A percentile compares a stretch with the other conserved stretches of the same genome.
phyloP scores from a whole-genome alignment of 257 asterid genomes.

The Ocimum tenuiflorum region DNA sequence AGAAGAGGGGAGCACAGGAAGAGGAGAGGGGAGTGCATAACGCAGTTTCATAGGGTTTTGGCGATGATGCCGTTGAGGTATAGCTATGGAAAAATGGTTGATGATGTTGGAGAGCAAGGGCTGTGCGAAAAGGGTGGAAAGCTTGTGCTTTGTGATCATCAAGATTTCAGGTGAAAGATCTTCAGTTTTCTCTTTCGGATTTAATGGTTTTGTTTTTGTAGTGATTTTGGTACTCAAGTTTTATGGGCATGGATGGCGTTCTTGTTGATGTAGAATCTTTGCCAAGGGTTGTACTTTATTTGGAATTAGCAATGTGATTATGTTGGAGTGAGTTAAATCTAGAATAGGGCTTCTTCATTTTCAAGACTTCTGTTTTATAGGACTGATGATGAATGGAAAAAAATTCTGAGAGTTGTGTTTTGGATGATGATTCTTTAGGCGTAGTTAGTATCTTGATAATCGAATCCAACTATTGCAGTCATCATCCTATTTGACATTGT shows the following conservation, averaged over 20 bases:
- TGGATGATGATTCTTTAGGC: too few relatives aligned
- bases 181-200: background rate
- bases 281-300: background rate
- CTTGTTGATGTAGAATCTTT: background rate
- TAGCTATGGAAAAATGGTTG: slow-evolving; percentile 66
- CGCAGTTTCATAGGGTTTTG: slow-evolving; percentile 56
- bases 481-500: too few relatives aligned
- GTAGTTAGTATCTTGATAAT: too few relatives aligned
- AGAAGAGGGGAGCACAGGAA: slow-evolving; percentile 66
- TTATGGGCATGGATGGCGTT: background rate
- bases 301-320: background rate
- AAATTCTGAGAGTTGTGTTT: background rate
- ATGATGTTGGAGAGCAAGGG: slow-evolving; percentile 74
- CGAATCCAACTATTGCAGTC: too few relatives aligned
- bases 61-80: slow-evolving; percentile 75
- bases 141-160: slow-evolving; percentile 59
- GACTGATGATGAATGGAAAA: background rate
- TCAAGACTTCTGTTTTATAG: background rate
- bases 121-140: slow-evolving; percentile 65
- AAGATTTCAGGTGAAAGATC: slow-evolving; percentile 27
- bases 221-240: background rate
- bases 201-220: background rate
- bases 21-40: slow-evolving; percentile 79
- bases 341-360: background rate
- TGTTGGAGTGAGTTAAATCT: background rate